Evolutionary conservation across 176 grass and related monocot genomes (phyloP), one percentile per base, ranked within the genome.

Genomic region (Raddia distichophylla): DNA sequence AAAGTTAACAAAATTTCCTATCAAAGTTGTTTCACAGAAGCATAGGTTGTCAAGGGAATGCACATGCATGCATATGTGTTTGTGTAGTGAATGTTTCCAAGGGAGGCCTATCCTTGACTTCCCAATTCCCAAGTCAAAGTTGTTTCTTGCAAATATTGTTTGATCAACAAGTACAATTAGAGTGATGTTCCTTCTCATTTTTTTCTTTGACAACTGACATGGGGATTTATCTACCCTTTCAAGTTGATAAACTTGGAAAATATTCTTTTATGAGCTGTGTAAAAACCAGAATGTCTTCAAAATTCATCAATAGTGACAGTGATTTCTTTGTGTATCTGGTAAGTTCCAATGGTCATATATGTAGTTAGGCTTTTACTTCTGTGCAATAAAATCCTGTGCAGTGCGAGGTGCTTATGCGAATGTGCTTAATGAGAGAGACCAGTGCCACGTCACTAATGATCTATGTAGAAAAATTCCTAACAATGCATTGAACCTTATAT

Each of bases 251-350:
- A 56, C 93, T 98, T 80, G 95, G 93, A 22, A 95, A 98, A 64
- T 86, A 91, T 89, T 95, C 89, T 32, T 88, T 98, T 78, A 78
- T 93, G 49, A 98, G 95, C 84, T 95, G 88, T 84, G 93, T 90
- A 71, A 98, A 95, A 84, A 98, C 96, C 46, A 98, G 96, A 86
- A 98, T 98, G 93, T 98, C 96, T 33, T 98, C 96, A 0, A 98
- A 98, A 77, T 80, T 98, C 67, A 91, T 98, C 43, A 67, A 86
- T n/a, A 86, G 59, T 22, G 93, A 98, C 71, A 91, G 84, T 90
- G 93, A 95, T 84, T 98, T 98, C 67, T 98, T 95, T 70, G 93
- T 93, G 34, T 88, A 57, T 90, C 76, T 98, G 74, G 96, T 95
- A 78, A 91, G 89, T 69, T 88, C 18, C 45, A 64, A 53, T 22